Conservation (phyloP, 163 green algal species). For the Smithsoniella earleae region DNA sequence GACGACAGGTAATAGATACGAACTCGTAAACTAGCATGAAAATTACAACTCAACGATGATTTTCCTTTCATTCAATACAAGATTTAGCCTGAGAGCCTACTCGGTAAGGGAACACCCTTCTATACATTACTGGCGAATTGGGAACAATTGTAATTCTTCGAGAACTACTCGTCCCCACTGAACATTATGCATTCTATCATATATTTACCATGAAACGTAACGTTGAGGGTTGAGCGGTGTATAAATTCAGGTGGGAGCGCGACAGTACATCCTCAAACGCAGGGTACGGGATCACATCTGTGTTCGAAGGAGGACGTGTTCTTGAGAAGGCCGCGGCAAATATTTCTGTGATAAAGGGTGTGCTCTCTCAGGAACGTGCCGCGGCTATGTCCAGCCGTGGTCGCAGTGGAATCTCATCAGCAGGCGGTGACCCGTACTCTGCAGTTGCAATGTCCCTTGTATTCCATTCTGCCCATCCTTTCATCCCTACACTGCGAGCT, state of each 20-base stretch:
- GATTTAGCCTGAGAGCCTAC: not conserved
- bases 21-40: no score
- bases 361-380: constrained; percentile 53
- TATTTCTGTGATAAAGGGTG: constrained; percentile 70
- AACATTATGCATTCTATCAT: no score
- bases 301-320: constrained; percentile 80
- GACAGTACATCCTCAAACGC: constrained; percentile 32
- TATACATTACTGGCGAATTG: no score
- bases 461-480: constrained; percentile 78
- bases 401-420: constrained; percentile 51
- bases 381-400: constrained; percentile 75
- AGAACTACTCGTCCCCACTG: no score
- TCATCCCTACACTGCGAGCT: constrained; percentile 85
- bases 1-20: constrained; percentile 62
- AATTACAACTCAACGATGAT: constrained; percentile 39
- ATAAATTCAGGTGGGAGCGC: constrained; percentile 40
- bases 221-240: not conserved
- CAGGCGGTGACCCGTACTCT: constrained; percentile 66
- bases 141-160: no score
- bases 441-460: constrained; percentile 88
- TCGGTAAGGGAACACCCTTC: no score
- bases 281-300: constrained; percentile 83
- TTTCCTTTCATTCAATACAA: not conserved
- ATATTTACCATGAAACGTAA: no score
- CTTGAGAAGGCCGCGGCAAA: constrained; percentile 93